Conservation (phyloP, 75 land plant species). For the Gnetum montanum region DNA sequence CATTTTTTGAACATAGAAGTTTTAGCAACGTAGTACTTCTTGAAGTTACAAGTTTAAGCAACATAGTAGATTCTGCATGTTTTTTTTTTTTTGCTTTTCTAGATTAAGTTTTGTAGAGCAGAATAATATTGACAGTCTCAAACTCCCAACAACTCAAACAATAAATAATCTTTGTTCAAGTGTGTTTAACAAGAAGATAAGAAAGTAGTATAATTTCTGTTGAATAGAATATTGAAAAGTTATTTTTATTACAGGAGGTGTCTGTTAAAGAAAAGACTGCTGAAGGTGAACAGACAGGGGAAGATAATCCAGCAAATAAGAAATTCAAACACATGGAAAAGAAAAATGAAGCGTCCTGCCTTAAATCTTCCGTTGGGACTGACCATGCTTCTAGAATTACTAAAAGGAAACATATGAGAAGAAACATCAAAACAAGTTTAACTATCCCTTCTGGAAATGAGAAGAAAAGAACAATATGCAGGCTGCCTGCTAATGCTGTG, state of each 20-base stretch:
- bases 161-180: too few species aligned
- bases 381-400: slow-evolving; percentile 4
- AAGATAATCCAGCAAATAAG: slow-evolving; percentile 66
- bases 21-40: too few species aligned
- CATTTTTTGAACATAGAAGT: too few species aligned
- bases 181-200: too few species aligned
- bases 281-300: slow-evolving; percentile 47
- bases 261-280: slow-evolving; percentile 40
- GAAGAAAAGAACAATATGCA: slow-evolving; percentile 22
- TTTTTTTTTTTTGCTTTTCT: too few species aligned
- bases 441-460: not conserved
- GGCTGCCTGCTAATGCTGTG: slow-evolving; percentile 48
- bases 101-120: too few species aligned
- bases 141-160: too few species aligned
- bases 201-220: too few species aligned
- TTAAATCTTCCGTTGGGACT: slow-evolving; percentile 12
- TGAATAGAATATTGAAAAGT: too few species aligned
- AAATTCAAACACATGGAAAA: slow-evolving; percentile 23
- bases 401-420: slow-evolving; percentile 8
- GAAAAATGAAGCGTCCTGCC: slow-evolving; percentile 17
- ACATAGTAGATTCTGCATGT: too few species aligned
- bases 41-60: too few species aligned
- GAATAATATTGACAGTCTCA: too few species aligned
- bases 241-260: slow-evolving; percentile 46
- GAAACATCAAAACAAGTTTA: not conserved